Evolutionary conservation across 306 rosid species (phyloP).

Genomic region (Erythrophleum fordii): DNA sequence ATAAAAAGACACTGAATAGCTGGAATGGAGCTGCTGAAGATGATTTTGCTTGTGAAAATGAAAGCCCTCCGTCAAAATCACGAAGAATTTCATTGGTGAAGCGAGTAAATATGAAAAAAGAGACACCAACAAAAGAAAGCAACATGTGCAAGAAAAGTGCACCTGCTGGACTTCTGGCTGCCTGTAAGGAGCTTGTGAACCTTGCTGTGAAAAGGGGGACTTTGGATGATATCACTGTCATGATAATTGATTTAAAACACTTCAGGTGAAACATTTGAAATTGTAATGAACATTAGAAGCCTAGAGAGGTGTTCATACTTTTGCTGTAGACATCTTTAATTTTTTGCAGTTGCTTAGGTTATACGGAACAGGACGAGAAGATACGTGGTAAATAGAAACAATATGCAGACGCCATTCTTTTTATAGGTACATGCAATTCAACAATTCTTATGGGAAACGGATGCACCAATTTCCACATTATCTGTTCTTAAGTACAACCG

Average conservation of each 20-base stretch:
- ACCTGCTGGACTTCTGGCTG: slow-evolving; percentile 48
- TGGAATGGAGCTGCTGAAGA: slow-evolving; percentile 37
- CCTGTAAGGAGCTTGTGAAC: slow-evolving; percentile 69
- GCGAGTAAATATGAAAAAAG: slow-evolving; percentile 46
- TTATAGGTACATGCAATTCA: too few species aligned
- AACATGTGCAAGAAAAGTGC: slow-evolving; percentile 25
- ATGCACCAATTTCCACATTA: too few species aligned
- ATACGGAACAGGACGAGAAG: too few species aligned
- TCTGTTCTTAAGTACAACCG: too few species aligned
- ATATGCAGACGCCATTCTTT: not conserved
- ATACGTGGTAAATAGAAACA: not conserved
- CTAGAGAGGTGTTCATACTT: not conserved
- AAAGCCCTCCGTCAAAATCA: slow-evolving; percentile 54
- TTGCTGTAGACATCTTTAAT: not conserved
- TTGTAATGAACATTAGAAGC: not conserved
- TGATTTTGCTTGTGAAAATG: slow-evolving; percentile 50
- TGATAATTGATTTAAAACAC: slow-evolving; percentile 61
- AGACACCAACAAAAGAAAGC: slow-evolving; percentile 44
- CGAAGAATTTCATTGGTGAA: slow-evolving; percentile 53
- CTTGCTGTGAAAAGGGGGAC: slow-evolving; percentile 64
- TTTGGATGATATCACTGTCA: slow-evolving; percentile 68
- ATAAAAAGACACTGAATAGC: slow-evolving; percentile 33
- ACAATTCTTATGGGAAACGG: too few species aligned
- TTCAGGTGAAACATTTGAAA: slow-evolving; percentile 38
- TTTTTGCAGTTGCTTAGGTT: not conserved